Conservation (phyloP, 306 rosid species). For the Potentilla sterilis region DNA sequence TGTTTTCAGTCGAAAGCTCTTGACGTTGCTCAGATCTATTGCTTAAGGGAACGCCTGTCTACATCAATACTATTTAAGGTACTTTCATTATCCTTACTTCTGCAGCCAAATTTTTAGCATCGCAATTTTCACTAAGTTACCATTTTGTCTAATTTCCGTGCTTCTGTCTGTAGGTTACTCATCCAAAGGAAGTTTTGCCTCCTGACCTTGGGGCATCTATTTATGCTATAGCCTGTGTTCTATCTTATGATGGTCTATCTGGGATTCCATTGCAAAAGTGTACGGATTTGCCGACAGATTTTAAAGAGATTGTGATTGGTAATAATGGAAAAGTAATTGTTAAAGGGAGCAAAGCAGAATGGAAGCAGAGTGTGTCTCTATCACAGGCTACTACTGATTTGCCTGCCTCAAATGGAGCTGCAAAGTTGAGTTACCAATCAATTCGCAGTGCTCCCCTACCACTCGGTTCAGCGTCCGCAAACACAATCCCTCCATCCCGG, state of each 20-base stretch:
- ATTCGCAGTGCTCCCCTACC: neutral
- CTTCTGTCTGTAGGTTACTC: constrained; percentile 52
- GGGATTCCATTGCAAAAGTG: constrained; percentile 33
- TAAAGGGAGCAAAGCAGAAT: neutral
- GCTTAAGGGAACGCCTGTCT: constrained; percentile 85
- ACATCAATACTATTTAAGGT: constrained; percentile 71
- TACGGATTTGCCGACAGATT: constrained; percentile 41
- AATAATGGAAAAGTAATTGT: constrained; percentile 2
- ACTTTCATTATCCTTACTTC: constrained; percentile 19
- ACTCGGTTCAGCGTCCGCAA: too few species aligned
- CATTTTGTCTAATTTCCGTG: constrained; percentile 20
- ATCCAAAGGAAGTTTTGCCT: constrained; percentile 64
- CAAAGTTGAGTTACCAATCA: neutral
- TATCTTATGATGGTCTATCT: constrained; percentile 64
- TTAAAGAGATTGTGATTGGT: constrained; percentile 22
- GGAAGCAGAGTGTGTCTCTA: neutral
- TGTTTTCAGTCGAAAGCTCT: constrained; percentile 64
- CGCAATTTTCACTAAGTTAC: constrained; percentile 1
- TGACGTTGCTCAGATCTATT: constrained; percentile 89
- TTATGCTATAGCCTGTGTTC: constrained; percentile 51
- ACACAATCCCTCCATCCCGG: neutral
- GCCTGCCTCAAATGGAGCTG: neutral
- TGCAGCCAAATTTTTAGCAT: neutral
- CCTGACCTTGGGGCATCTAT: constrained; percentile 52
- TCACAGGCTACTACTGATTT: neutral